Evolutionary conservation across 1,284 basidiomycete species (phyloP).

Genomic region (Quambalaria eucalypti): DNA sequence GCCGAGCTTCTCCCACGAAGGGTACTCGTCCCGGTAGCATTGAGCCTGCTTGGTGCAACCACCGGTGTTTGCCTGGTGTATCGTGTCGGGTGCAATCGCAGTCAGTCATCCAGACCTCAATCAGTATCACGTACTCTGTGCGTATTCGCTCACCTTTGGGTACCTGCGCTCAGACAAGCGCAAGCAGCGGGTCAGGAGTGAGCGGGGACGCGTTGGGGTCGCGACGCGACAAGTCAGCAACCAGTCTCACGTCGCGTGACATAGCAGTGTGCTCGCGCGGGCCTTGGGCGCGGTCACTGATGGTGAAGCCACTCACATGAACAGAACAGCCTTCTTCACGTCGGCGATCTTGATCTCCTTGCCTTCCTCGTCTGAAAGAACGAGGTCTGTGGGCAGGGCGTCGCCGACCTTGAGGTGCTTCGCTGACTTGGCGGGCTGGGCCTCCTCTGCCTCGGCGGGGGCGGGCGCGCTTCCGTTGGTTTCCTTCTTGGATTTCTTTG

Average conservation of each 20-base stretch:
- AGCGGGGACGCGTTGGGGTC: no score
- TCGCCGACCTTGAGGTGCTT: constrained; percentile 61
- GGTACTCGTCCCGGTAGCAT: constrained; percentile 62
- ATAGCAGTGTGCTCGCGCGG: no score
- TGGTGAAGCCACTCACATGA: constrained; percentile 8
- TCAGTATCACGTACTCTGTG: no score
- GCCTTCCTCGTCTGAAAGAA: constrained; percentile 53
- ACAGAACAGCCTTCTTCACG: constrained; percentile 16
- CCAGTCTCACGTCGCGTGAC: no score
- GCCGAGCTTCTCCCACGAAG: constrained; percentile 61
- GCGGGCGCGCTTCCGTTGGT: no score
- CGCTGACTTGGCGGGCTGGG: background rate
- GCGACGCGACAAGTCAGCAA: no score
- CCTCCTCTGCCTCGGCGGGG: background rate
- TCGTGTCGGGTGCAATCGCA: no score
- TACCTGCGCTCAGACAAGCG: constrained; percentile 6
- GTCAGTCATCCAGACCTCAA: no score
- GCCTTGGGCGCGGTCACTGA: no score
- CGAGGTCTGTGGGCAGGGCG: constrained; percentile 60
- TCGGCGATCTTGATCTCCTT: constrained; percentile 4
- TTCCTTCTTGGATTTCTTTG: no score
- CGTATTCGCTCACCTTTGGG: no score
- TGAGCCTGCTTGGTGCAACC: constrained; percentile 21
- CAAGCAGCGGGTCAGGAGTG: constrained; percentile 46
- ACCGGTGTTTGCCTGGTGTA: background rate